Base-by-base conservation (phyloP, 225 moss, liverwort and hornwort genomes). In the Lunularia cruciata region DNA sequence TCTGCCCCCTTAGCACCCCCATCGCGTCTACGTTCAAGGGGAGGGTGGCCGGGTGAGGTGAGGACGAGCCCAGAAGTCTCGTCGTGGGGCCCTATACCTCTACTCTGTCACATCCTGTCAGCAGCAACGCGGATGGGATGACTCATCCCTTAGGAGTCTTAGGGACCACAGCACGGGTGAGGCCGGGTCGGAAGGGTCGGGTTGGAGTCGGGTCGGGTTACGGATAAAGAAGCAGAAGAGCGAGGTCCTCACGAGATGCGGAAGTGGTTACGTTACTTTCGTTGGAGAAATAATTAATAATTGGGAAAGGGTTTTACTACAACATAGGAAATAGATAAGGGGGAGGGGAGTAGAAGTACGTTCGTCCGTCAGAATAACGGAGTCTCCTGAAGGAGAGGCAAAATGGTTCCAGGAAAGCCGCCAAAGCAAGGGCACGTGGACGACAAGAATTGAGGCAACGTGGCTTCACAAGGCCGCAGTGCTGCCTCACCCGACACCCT, bases 1-100 rank as follows among this genome's bases (percentile, higher is more conserved):
- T n/a, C 52, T 52, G 52, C 52, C 52, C 52, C 52, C 52, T 52
- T 52, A 52, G 23, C 52, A 52, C 52, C 52, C 52, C 52, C 52
- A 52, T 52, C 52, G 52, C 52, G 52, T 52, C 52, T 52, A 52
- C 52, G 22, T 52, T 52, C 52, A 52, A 23, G 52, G 25, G 23
- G 10, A 22, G 19, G 19, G 25, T 8, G 6, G 52, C 8, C 52
- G 26, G 31, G 31, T 16, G 7, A 30, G 15, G 9, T 30, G 5
- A 6, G 57, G 4, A 26, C 57, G 57, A 30, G 57, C 15, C 57
- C 16, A n/a, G 52, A 15, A 14, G 19, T 14, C 16, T 43, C 25
- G 52, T 25, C 52, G 23, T 52, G 32, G 31, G 31, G 10, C 14
- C 31, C 57, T 32, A 57, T 34, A 2, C 57, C 57, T 31, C 31